Evolutionary conservation across 345 rosid species (phyloP).

Genomic region (Boechera divaricarpa): DNA sequence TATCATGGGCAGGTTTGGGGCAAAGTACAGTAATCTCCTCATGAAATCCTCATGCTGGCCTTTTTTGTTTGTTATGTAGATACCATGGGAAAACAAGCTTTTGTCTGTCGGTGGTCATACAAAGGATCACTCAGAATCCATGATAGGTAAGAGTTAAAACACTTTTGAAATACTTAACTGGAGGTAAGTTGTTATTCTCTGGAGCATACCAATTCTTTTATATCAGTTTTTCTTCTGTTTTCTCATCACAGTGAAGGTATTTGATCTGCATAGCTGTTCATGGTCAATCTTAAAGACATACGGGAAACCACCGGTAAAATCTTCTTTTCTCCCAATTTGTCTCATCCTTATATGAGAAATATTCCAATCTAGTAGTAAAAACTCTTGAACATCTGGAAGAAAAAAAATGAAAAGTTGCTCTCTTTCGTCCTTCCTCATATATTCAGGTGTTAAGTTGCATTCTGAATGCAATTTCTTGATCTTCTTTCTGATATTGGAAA

Average conservation of each 20-base stretch:
- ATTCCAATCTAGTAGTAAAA: conserved; percentile 16
- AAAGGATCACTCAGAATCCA: conserved; percentile 78
- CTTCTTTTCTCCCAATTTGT: conserved; percentile 22
- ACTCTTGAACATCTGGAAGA: neutral
- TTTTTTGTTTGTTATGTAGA: conserved; percentile 53
- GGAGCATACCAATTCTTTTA: neutral
- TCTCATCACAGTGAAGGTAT: conserved; percentile 72
- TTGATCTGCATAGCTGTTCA: conserved; percentile 67
- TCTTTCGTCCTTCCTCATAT: conserved; percentile 1
- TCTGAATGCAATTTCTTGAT: neutral
- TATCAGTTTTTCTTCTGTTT: conserved; percentile 32
- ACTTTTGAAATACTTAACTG: conserved; percentile 10
- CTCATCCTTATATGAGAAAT: neutral
- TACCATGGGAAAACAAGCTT: conserved; percentile 88
- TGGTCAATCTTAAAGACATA: conserved; percentile 88
- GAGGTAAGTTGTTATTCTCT: neutral
- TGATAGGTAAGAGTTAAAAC: conserved; percentile 58
- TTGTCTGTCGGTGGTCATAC: conserved; percentile 88
- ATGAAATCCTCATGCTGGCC: conserved; percentile 33
- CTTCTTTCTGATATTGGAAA: conserved; percentile 7
- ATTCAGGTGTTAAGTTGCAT: conserved; percentile 8
- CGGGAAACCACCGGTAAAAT: conserved; percentile 89
- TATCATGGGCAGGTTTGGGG: conserved; percentile 19
- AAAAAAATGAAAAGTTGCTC: neutral
- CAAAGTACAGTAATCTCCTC: conserved; percentile 10